Base-by-base conservation (phyloP, 139 green algal genomes). In the Chlamydomonas schloesseri region DNA sequence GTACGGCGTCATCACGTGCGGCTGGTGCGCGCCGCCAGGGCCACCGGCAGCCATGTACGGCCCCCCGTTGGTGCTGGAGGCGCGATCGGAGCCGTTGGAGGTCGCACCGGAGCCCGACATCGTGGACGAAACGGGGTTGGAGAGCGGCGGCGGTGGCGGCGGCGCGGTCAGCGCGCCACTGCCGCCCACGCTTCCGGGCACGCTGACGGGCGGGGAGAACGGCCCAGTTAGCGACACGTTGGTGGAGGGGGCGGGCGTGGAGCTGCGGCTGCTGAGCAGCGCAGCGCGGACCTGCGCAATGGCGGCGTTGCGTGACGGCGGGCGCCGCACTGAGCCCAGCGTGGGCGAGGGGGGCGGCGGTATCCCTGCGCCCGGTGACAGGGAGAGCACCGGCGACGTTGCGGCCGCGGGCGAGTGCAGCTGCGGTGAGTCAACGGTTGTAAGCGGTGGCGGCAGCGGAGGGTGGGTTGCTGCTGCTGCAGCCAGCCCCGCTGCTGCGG, bases 231-330 rank as follows among this genome's bases (percentile, higher is more conserved):
- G 42, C 42, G 42, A 50, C 42, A 8, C 8, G 50, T 28, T 46
- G 46, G 15, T 37, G 15, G 42, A 21, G 3, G 28, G 28, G 29
- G 21, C 33, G 33, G 18, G 46, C 71, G 18, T 26, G 10, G 14
- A 64, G 64, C 28, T 20, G 42, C 31, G 13, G 68, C 31, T 46
- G 31, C 68, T n/a, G 68, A 13, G 42, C n/a, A 33, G 13, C 15
- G 68, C 26, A 9, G 68, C 14, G 9, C 76, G 36, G 0, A 26
- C 37, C 20, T 42, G 13, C 11, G 62, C 60, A 24, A 83, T 83
- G 29, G 36, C 60, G 15, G 55, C 36, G 58, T 83, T 83, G 1
- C 76, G 76, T 1, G 76, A 83, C 18, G 21, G 60, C 26, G 76
- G 76, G 1, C 74, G 74, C 4, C 55, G 74, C 8, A 31, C 24